Evolutionary conservation across 768 basidiomycete genomes (phyloP).

Genomic region (Leccinum longicurvipes): DNA sequence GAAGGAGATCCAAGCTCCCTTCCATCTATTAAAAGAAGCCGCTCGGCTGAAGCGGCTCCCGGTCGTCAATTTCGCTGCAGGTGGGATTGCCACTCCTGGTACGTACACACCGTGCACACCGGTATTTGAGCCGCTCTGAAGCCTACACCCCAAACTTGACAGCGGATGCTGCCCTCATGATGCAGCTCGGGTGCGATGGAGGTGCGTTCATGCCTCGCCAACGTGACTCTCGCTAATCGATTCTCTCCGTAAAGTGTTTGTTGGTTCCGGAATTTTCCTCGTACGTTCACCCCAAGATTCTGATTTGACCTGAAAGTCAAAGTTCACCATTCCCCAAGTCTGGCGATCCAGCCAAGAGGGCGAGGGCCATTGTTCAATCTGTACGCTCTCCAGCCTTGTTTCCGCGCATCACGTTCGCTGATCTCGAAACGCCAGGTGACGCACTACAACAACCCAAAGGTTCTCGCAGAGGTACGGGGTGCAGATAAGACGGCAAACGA

Average conservation of each 20-base stretch:
- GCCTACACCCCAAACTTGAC: not conserved
- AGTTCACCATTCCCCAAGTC: constrained; percentile 46
- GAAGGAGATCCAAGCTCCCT: constrained; percentile 90
- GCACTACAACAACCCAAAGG: constrained; percentile 91
- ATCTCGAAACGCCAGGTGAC: constrained; percentile 55
- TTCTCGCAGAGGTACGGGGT: constrained; percentile 74
- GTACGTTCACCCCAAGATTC: constrained; percentile 46
- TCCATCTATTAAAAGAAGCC: constrained; percentile 93
- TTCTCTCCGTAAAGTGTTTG: constrained; percentile 65
- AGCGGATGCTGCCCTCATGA: constrained; percentile 98
- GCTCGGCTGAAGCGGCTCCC: constrained; percentile 91
- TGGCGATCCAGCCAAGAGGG: constrained; percentile 89
- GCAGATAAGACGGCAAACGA: not conserved
- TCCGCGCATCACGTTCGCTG: not conserved
- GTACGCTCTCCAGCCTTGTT: constrained; percentile 40
- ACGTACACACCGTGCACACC: constrained; percentile 16
- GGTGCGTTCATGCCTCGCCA: constrained; percentile 46
- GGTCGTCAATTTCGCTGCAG: constrained; percentile 96
- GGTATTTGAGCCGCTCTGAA: not conserved
- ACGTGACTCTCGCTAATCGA: not conserved
- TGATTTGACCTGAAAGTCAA: not conserved
- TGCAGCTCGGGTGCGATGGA: constrained; percentile 97
- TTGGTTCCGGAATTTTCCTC: constrained; percentile 96
- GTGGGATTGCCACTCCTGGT: constrained; percentile 91
- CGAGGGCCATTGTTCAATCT: constrained; percentile 94